Conservation (phyloP, 2,329 filamentous ascomycete species). For the Aspergillus sergii region DNA sequence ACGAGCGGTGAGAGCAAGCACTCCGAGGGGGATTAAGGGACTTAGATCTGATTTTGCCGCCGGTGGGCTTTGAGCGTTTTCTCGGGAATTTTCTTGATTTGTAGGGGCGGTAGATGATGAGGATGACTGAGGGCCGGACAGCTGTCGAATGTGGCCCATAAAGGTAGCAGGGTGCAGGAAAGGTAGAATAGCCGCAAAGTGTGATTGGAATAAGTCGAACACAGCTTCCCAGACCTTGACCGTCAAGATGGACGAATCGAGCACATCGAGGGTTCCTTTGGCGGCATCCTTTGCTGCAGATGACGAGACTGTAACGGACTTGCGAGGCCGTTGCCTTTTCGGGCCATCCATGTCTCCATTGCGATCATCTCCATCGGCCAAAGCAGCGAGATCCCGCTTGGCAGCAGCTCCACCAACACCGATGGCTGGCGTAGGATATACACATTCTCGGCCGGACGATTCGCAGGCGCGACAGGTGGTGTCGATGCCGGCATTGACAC, state of each 20-base stretch:
- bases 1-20: conserved; percentile 58
- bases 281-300: conserved; percentile 33
- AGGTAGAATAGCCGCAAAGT: conserved; percentile 59
- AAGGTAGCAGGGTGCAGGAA: conserved; percentile 61
- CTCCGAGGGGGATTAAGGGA: conserved; percentile 56
- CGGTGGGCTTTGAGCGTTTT: conserved; percentile 32
- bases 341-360: conserved; percentile 47
- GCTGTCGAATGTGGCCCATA: conserved; percentile 50
- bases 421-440: conserved; percentile 60
- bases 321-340: conserved; percentile 44
- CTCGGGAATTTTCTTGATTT: conserved; percentile 19
- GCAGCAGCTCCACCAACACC: conserved; percentile 34
- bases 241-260: conserved; percentile 55
- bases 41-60: conserved; percentile 40
- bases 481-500: conserved; percentile 74
- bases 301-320: conserved; percentile 31
- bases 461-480: conserved; percentile 75
- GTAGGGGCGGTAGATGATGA: conserved; percentile 20
- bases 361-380: conserved; percentile 42
- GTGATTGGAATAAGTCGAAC: conserved; percentile 61
- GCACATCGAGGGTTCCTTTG: conserved; percentile 45
- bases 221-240: conserved; percentile 59
- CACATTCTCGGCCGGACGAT: conserved; percentile 70
- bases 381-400: conserved; percentile 42
- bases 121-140: conserved; percentile 29